Percentiles rank a stretch among this genome's conserved stretches.
These are phyloP conservation scores for Blastobotrys ciferrii DNA, from an alignment of 1,139 yeast genomes.

Conservation along the genomic window DNA sequence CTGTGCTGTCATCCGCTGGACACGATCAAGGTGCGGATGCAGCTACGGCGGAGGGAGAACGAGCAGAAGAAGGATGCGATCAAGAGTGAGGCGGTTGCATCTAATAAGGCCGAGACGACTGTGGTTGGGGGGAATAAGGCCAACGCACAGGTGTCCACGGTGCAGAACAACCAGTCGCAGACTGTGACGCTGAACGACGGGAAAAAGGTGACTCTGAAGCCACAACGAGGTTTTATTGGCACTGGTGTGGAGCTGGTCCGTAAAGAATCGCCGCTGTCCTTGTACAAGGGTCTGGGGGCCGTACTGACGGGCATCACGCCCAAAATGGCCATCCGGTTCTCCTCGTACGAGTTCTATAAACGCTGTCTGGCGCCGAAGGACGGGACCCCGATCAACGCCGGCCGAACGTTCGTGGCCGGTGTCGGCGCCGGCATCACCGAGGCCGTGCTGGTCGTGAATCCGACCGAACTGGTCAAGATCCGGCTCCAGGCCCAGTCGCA, in stretches of 20 bases:
- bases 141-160: conserved; percentile 5
- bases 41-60: conserved; percentile 50
- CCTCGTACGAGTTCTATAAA: conserved; percentile 89
- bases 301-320: conserved; percentile 97
- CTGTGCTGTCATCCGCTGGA: conserved; percentile 89
- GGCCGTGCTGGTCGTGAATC: conserved; percentile 91
- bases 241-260: conserved; percentile 79
- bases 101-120: conserved; percentile 27
- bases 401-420: conserved; percentile 78
- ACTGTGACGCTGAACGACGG: conserved; percentile 24
- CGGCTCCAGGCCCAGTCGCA: conserved; percentile 95
- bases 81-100: conserved; percentile 15
- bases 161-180: too few species aligned
- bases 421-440: conserved; percentile 98
- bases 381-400: conserved; percentile 67
- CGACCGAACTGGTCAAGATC: conserved; percentile 96
- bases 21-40: conserved; percentile 97
- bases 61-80: conserved; percentile 15
- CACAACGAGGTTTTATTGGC: conserved; percentile 68
- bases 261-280: conserved; percentile 79
- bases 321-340: conserved; percentile 95
- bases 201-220: conserved; percentile 46
- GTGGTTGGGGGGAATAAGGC: conserved; percentile 7
- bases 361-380: conserved; percentile 58
- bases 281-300: conserved; percentile 95